A percentile compares a stretch with the other conserved stretches of the same genome.
Evolutionary conservation across 140 eudicot species (phyloP).

Genomic region (Ambrosia hybrid): DNA sequence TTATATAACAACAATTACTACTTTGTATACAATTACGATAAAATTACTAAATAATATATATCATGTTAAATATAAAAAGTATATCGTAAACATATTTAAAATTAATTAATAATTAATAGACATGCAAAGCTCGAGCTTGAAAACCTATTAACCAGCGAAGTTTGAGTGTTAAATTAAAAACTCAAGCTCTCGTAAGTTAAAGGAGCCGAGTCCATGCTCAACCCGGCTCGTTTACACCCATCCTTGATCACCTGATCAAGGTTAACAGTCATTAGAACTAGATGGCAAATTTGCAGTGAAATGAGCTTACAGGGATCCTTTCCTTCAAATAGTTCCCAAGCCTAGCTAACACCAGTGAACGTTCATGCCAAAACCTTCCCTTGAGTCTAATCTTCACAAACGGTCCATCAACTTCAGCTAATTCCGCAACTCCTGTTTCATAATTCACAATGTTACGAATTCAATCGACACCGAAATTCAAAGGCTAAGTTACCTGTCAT

Average conservation of each 20-base stretch:
- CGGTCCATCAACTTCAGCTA: slow-evolving; percentile 86
- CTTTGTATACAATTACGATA: too few relatives aligned
- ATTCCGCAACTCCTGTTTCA: slow-evolving; percentile 67
- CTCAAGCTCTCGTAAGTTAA: too few relatives aligned
- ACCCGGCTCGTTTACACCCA: too few relatives aligned
- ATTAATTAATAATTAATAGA: too few relatives aligned
- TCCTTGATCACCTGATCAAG: not conserved
- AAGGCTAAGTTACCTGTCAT: slow-evolving; percentile 58
- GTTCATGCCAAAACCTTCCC: slow-evolving; percentile 85
- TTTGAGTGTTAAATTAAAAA: too few relatives aligned
- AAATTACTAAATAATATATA: too few relatives aligned
- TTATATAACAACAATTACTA: too few relatives aligned
- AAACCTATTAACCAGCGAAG: too few relatives aligned
- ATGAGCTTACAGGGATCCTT: slow-evolving; percentile 70
- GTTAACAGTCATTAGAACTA: not conserved
- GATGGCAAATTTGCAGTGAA: not conserved
- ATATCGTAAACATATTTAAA: too few relatives aligned
- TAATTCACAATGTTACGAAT: not conserved
- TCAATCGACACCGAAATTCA: not conserved
- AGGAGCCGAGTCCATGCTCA: too few relatives aligned
- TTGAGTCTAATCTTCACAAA: slow-evolving; percentile 79
- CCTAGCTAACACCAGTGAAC: slow-evolving; percentile 61
- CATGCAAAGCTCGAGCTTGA: too few relatives aligned
- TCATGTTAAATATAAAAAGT: too few relatives aligned
- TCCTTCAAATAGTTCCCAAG: slow-evolving; percentile 84